phyloP scores from a whole-genome alignment of 1,139 yeast species.

The Hyphopichia fennica region DNA sequence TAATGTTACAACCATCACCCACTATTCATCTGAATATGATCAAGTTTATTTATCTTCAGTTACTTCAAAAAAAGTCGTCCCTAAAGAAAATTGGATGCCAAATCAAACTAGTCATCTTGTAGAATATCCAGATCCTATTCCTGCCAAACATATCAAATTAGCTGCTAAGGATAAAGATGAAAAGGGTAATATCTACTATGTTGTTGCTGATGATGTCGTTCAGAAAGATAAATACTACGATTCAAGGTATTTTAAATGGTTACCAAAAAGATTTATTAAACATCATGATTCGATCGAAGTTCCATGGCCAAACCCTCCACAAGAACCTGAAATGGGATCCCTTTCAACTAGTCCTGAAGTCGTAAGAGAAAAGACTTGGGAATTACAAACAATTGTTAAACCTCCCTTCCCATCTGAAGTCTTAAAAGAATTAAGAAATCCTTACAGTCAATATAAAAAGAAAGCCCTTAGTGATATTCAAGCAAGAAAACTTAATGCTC shows the following conservation, averaged over 20 bases:
- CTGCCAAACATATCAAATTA: conserved; percentile 46
- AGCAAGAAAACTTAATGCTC: conserved; percentile 62
- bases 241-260: conserved; percentile 66
- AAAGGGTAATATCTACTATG: conserved; percentile 57
- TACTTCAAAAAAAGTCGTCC: conserved; percentile 42
- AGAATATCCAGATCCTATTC: conserved; percentile 61
- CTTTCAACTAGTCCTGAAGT: conserved; percentile 57
- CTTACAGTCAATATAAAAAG: conserved; percentile 59
- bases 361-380: conserved; percentile 73
- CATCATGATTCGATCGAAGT: conserved; percentile 66
- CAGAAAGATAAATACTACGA: conserved; percentile 73
- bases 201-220: conserved; percentile 75
- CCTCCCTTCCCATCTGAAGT: conserved; percentile 72
- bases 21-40: conserved; percentile 31
- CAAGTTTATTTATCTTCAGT: conserved; percentile 37
- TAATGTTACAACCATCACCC: conserved; percentile 55
- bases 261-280: conserved; percentile 76
- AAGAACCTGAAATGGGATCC: conserved; percentile 54
- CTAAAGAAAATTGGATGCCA: conserved; percentile 71
- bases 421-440: conserved; percentile 70
- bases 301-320: conserved; percentile 90
- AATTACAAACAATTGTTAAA: conserved; percentile 64
- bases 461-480: conserved; percentile 59
- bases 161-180: conserved; percentile 75
- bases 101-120: conserved; percentile 74